These are phyloP conservation scores for Ceraceosorus bombacis DNA, from an alignment of 1,284 basidiomycete species.

Conservation along the genomic window DNA sequence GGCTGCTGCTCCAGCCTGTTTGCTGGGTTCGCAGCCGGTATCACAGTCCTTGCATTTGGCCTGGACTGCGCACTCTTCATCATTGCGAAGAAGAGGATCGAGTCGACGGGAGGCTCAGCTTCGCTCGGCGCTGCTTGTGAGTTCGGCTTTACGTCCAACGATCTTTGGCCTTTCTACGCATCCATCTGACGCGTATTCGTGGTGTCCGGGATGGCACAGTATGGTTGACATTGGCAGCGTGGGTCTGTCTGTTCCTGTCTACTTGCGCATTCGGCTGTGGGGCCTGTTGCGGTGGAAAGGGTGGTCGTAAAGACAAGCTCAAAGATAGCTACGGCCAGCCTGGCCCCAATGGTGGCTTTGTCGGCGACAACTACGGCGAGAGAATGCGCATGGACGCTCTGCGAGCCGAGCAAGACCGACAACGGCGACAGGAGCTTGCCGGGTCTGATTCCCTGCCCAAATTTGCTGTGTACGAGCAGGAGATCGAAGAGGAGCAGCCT, in stretches of 20 bases:
- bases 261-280: slow-evolving; percentile 35
- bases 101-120: slow-evolving; percentile 29
- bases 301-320: slow-evolving; percentile 25
- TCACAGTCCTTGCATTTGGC: slow-evolving; percentile 35
- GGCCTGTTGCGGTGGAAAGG: slow-evolving; percentile 21
- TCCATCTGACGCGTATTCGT: not conserved
- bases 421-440: slow-evolving; percentile 21
- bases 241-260: slow-evolving; percentile 33
- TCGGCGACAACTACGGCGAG: slow-evolving; percentile 20
- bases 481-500: slow-evolving; percentile 18
- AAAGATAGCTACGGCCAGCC: slow-evolving; percentile 21
- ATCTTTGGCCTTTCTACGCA: not conserved
- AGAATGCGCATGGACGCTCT: slow-evolving; percentile 45
- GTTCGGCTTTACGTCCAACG: not conserved
- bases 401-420: slow-evolving; percentile 33
- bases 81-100: slow-evolving; percentile 39
- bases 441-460: slow-evolving; percentile 29
- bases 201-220: slow-evolving; percentile 7
- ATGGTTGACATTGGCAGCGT: slow-evolving; percentile 41
- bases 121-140: slow-evolving; percentile 27
- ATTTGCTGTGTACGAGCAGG: slow-evolving; percentile 41
- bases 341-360: slow-evolving; percentile 5
- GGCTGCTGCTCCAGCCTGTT: slow-evolving; percentile 29
- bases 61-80: slow-evolving; percentile 41
- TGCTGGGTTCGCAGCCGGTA: slow-evolving; percentile 27